phyloP scores from a whole-genome alignment of 2,329 filamentous ascomycete genomes.

The Colletotrichum sp. region DNA sequence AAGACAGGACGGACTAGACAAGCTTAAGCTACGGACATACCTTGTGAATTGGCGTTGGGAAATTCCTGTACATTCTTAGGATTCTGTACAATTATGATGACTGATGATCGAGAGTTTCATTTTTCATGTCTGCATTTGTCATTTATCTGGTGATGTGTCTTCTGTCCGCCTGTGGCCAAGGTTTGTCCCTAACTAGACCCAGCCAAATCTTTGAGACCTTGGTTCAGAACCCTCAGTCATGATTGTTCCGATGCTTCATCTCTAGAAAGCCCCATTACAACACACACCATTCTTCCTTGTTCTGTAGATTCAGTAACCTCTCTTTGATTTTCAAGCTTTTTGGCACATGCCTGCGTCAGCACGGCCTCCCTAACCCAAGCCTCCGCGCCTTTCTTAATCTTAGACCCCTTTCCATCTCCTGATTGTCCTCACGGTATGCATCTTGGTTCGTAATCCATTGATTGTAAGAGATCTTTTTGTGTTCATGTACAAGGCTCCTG shows the following conservation, averaged over 20 bases:
- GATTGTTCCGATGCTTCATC: background rate
- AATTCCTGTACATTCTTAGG: slow-evolving; percentile 9
- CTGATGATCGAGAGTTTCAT: background rate
- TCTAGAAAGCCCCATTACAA: background rate
- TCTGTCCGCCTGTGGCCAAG: background rate
- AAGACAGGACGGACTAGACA: background rate
- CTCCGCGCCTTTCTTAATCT: background rate
- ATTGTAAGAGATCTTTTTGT: background rate
- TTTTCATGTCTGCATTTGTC: background rate
- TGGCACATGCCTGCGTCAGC: background rate
- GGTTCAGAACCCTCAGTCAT: background rate
- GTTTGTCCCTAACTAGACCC: background rate
- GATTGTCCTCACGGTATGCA: background rate
- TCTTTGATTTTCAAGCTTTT: background rate
- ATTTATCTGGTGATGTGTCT: background rate
- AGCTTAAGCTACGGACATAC: slow-evolving; percentile 2
- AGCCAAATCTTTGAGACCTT: background rate
- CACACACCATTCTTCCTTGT: background rate
- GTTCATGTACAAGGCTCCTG: slow-evolving; percentile 9
- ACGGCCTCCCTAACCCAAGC: background rate
- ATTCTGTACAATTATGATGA: slow-evolving; percentile 10
- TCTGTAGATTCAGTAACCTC: background rate
- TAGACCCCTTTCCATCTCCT: background rate
- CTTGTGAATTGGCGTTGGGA: background rate
- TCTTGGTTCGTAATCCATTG: background rate